Base-by-base conservation (phyloP, 177 flowering plant species). In the Vitis hybrid region DNA sequence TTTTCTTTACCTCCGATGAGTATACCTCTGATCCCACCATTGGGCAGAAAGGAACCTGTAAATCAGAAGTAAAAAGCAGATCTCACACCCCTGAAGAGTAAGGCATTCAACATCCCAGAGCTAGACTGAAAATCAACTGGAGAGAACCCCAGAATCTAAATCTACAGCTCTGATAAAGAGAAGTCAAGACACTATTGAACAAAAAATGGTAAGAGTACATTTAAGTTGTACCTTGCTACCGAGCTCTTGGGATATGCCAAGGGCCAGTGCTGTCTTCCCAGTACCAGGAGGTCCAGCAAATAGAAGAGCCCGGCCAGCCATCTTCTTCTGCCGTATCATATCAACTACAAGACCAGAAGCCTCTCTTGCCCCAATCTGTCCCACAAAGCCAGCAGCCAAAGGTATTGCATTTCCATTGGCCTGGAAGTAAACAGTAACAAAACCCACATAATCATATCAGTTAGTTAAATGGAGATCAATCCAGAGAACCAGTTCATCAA, bases 21-120 rank as follows among this genome's bases (percentile, higher is more conserved):
- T 93, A 96, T n/a, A 96, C 98, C 80, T 96, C 98, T 34, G 98
- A 93, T 7, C 99, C 99, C 71, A 94, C 99, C 99, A 96, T 93
- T 51, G 98, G 98, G 74, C 97, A 93, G 74, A 96, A 96, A 15
- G 99, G 99, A 76, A 95, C 99, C 99, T 94, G 77, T 69, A 78
- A 58, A 52, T n/a, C 19, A 55, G n/a, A 52, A 63, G 31, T 15
- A n/a, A 59, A 18, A 54, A 2, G 45, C 45, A 39, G 45, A 7
- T 7, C 7, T 14, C 16, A 60, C 3, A 49, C 9, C 3, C 54
- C 18, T n/a, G 26, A 45, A 10, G 20, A 50, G 19, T 55, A 20
- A 49, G 49, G 31, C 52, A 54, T 19, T 4, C 22, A 53, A n/a
- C 13, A 54, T 39, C 16, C 20, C 12, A 11, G 69, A 65, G 3